These are phyloP conservation scores for Hypoxylon lenormandii DNA, from an alignment of 495 filamentous ascomycete species.

Conservation along the genomic window DNA sequence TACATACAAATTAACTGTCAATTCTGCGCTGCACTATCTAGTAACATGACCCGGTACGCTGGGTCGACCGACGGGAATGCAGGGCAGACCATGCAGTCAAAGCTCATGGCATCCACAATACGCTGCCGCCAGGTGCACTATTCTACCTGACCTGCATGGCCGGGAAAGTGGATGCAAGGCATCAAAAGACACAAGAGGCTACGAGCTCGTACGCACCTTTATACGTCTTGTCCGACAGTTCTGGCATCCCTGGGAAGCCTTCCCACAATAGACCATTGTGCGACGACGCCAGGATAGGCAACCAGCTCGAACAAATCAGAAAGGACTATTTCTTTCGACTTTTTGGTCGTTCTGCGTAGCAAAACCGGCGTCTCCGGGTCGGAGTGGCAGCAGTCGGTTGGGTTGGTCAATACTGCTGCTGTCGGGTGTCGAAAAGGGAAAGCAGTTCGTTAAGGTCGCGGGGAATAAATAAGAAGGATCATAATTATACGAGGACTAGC, in stretches of 20 bases:
- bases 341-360: slow-evolving; percentile 34
- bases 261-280: slow-evolving; percentile 79
- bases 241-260: slow-evolving; percentile 75
- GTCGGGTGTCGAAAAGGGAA: slow-evolving; percentile 51
- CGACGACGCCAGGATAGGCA: slow-evolving; percentile 43
- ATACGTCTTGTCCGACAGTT: slow-evolving; percentile 74
- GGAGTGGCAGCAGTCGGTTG: slow-evolving; percentile 41
- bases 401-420: slow-evolving; percentile 41
- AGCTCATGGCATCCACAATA: slow-evolving; percentile 20
- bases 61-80: slow-evolving; percentile 25
- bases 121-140: slow-evolving; percentile 14
- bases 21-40: slow-evolving; percentile 25
- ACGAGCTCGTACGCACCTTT: slow-evolving; percentile 60
- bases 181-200: slow-evolving; percentile 6
- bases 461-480: slow-evolving; percentile 45
- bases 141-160: slow-evolving; percentile 25
- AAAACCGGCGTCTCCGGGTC: slow-evolving; percentile 26
- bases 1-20: slow-evolving; percentile 45
- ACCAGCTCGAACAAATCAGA: slow-evolving; percentile 47
- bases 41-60: slow-evolving; percentile 10
- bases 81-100: slow-evolving; percentile 18
- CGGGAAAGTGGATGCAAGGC: slow-evolving; percentile 29
- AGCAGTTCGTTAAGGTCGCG: slow-evolving; percentile 50
- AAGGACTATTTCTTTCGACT: slow-evolving; percentile 14
- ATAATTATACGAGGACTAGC: slow-evolving; percentile 43